Evolutionary conservation across 225 moss, liverwort and hornwort genomes (phyloP), one percentile per base, ranked within the genome.

Genomic region (Lunularia cruciata): DNA sequence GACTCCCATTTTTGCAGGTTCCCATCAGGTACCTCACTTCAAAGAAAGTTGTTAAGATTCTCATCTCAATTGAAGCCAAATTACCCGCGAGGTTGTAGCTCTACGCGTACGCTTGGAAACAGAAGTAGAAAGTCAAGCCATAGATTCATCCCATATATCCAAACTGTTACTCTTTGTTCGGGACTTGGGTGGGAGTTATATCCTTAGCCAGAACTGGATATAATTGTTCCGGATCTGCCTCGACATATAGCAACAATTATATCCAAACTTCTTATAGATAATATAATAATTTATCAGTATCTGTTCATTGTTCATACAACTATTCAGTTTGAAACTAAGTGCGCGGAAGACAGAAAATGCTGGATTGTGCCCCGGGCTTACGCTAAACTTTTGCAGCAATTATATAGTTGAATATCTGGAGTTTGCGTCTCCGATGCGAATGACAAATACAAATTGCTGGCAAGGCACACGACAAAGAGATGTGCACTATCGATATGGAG

Each of bases 371-470:
- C 33, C 34, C 20, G 6, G 8, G 59, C 31, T 36, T 36, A 11
- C 12, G 37, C 22, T 22, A 22, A 38, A 11, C n/a, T 11, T 6
- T 10, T 36, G n/a, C n/a, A n/a, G 60, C 8, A 54, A 28, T 54
- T 26, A 54, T 28, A 2, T 14, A 8, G n/a, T 25, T 0, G 20
- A 54, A 54, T 54, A 28, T 13, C 12, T 1, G 43, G 43, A 37
- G 20, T 36, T 60, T 38, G 60, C 36, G 33, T 60, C 9, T 12
- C 19, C 20, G 18, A 38, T 60, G 1, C 20, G 37, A 0, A 36
- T 60, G 60, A 35, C 34, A 59, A 59, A 59, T 20, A 20, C 30
- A 35, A 59, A 11, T 20, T 36, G 60, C 60, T 60, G 60, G 57
- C 57, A 16, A 4, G 36, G 22, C n/a, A 3, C 60, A 60, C 60